Conservation (phyloP, 306 rosid species). For the Bauhinia variegata region DNA sequence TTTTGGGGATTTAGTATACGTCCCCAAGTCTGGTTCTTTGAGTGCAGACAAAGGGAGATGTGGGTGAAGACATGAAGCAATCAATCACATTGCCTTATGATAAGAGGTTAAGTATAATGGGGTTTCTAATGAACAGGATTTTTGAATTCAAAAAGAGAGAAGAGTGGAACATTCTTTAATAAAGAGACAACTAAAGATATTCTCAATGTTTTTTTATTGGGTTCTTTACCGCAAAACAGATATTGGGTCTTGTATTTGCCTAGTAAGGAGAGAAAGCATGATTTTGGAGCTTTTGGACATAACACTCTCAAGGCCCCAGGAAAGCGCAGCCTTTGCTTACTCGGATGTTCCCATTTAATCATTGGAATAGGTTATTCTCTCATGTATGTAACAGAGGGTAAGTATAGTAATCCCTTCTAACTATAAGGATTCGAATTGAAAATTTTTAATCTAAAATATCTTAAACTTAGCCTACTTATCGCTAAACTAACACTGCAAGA, state of each 20-base stretch:
- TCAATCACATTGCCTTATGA: constrained; percentile 43
- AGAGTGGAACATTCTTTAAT: constrained; percentile 56
- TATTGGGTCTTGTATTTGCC: constrained; percentile 46
- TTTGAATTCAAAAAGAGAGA: constrained; percentile 40
- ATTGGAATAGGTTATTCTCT: constrained; percentile 30
- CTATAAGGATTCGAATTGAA: too few relatives aligned
- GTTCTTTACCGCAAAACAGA: constrained; percentile 38
- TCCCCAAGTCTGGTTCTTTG: constrained; percentile 55
- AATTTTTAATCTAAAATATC: too few relatives aligned
- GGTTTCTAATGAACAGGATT: constrained; percentile 39
- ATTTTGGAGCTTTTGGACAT: too few relatives aligned
- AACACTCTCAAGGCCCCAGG: constrained; percentile 47
- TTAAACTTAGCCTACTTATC: too few relatives aligned
- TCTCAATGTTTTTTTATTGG: constrained; percentile 35
- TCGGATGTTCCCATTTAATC: constrained; percentile 31
- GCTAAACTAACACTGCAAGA: too few relatives aligned
- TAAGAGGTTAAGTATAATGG: constrained; percentile 44
- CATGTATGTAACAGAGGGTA: neutral
- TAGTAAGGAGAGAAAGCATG: too few relatives aligned
- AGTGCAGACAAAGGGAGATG: constrained; percentile 53
- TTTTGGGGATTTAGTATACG: constrained; percentile 36
- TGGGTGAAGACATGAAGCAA: constrained; percentile 48
- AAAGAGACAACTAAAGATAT: constrained; percentile 60
- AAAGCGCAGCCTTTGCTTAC: constrained; percentile 56
- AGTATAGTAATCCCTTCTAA: too few relatives aligned